These are phyloP conservation scores for Spathaspora passalidarum DNA, from an alignment of 805 yeast genomes.

Conservation along the genomic window DNA sequence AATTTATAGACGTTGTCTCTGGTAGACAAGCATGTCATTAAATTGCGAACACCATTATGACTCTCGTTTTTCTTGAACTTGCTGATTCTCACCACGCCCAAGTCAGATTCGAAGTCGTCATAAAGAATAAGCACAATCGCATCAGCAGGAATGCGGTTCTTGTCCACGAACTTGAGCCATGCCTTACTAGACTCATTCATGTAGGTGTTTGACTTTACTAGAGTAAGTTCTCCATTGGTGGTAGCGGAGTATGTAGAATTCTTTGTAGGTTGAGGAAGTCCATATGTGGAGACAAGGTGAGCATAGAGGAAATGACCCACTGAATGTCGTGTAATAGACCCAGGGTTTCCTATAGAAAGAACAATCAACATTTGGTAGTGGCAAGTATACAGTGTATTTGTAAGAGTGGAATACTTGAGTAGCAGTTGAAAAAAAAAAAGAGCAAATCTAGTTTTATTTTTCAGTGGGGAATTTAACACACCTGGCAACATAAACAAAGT, in stretches of 20 bases:
- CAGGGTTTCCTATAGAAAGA: conserved; percentile 40
- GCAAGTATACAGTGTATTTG: too few relatives aligned
- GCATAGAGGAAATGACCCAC: conserved; percentile 35
- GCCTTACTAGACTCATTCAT: conserved; percentile 40
- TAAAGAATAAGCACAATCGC: conserved; percentile 18
- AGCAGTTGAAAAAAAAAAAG: too few relatives aligned
- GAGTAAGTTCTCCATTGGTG: conserved; percentile 18
- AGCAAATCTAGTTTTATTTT: background rate
- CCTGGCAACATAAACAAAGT: background rate
- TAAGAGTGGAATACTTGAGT: too few relatives aligned
- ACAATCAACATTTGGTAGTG: conserved; percentile 7
- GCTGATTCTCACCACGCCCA: conserved; percentile 28
- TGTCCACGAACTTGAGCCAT: conserved; percentile 20
- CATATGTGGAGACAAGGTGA: conserved; percentile 21
- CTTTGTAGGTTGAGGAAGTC: conserved; percentile 27
- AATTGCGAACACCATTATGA: conserved; percentile 37
- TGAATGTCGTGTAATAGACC: conserved; percentile 37
- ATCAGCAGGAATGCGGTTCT: background rate
- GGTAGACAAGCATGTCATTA: conserved; percentile 7
- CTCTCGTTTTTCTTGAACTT: conserved; percentile 34
- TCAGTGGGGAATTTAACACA: background rate
- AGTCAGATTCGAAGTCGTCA: conserved; percentile 37
- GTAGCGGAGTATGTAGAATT: conserved; percentile 28
- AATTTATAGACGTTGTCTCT: conserved; percentile 20
- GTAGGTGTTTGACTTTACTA: conserved; percentile 35